Base-by-base conservation (phyloP, 768 basidiomycete genomes). In the Tulasnella sp. region DNA sequence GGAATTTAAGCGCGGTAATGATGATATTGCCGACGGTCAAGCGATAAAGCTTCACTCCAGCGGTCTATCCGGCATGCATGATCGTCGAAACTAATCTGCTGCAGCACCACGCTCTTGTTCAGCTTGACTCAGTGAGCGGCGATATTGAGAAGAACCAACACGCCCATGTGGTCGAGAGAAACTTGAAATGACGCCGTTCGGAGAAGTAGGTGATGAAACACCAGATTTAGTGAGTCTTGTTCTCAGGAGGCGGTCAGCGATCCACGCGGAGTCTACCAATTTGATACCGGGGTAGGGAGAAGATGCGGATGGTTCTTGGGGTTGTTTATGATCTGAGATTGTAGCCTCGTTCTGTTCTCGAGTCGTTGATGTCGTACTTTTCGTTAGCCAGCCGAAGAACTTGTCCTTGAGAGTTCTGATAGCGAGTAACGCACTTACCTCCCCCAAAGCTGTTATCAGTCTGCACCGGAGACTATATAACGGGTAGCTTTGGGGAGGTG, bases 41-140 rank as follows among this genome's bases (percentile, higher is more conserved):
- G 78, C 92, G 90, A 89, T 91, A 93, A 12, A 95, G 87, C 28
- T 90, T 88, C 60, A 91, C 85, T 92, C 92, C 93, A 9, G 91
- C 86, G 0, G 90, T 88, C 44, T 14, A 46, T 2, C 91, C 93
- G n/a, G n/a, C n/a, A n/a, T 0, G 85, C 84, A 40, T 81, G 85
- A 16, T 92, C 93, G 75, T 88, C 92, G 83, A 89, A 94, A 0
- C 93, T 93, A 48, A 95, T 94, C 83, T 91, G 88, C 82, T 91
- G 86, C 11, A n/a, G n/a, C n/a, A n/a, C n/a, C n/a, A n/a, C n/a
- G n/a, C n/a, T n/a, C n/a, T n/a, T n/a, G n/a, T n/a, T 85, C 58
- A 91, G 85, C 83, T 90, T 91, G 86, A 94, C 92, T 3, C 94
- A 93, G 85, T 94, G 94, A 85, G 93, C 93, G 89, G 93, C 91